phyloP scores from a whole-genome alignment of 495 filamentous ascomycete genomes.

The Trichoderma gamsii region DNA sequence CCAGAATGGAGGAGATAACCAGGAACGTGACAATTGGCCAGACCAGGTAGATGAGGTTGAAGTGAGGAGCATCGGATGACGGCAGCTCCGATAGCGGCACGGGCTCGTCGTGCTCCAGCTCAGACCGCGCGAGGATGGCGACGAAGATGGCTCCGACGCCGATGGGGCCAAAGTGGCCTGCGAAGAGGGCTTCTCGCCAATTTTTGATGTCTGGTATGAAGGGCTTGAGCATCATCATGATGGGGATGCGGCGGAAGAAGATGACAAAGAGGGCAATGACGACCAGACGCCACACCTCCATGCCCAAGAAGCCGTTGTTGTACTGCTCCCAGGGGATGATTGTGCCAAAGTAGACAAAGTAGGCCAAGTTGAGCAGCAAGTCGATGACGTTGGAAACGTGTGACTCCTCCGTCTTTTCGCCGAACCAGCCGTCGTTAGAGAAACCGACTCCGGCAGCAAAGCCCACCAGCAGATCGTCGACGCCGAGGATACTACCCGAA shows the following conservation, averaged over 20 bases:
- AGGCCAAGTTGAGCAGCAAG: conserved; percentile 90
- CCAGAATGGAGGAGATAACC: conserved; percentile 88
- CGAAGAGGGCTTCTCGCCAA: conserved; percentile 96
- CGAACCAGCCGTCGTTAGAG: conserved; percentile 98
- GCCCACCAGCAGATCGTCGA: conserved; percentile 94
- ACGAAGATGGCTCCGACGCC: conserved; percentile 97
- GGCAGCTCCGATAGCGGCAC: conserved; percentile 65
- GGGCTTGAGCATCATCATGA: conserved; percentile 89
- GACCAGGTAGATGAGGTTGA: conserved; percentile 69
- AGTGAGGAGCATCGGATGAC: conserved; percentile 43
- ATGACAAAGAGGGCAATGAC: conserved; percentile 89
- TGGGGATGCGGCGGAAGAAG: conserved; percentile 91
- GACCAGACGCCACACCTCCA: conserved; percentile 79
- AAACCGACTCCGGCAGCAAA: conserved; percentile 95
- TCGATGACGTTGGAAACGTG: conserved; percentile 99
- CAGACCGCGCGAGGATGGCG: conserved; percentile 82
- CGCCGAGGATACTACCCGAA: conserved; percentile 82
- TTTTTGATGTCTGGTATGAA: conserved; percentile 96
- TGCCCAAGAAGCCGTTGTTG: conserved; percentile 63
- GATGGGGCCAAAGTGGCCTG: conserved; percentile 97
- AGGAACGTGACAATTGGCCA: conserved; percentile 97
- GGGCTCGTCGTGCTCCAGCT: conserved; percentile 67
- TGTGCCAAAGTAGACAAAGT: conserved; percentile 95
- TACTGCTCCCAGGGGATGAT: conserved; percentile 93
- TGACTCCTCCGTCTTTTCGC: conserved; percentile 95